Evolutionary conservation across 2,329 filamentous ascomycete species (phyloP), one percentile per base, ranked within the genome.

Genomic region (Colletotrichum neosansevieriae): DNA sequence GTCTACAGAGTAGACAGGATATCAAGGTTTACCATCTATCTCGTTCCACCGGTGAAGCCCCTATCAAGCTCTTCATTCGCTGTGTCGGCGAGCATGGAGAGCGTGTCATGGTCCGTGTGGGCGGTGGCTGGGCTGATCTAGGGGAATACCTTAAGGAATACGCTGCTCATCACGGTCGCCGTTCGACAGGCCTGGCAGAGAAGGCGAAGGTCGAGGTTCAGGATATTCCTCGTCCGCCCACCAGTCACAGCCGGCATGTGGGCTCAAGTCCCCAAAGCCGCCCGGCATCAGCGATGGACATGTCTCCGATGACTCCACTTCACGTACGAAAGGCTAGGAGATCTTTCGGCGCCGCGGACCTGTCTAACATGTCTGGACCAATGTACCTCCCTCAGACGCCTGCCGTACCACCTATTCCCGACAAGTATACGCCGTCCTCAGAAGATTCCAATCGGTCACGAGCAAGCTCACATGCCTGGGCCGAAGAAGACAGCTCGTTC

Each of bases 91-190:
- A 97, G 77, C 86, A 89, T 64, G 93, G 93, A 15, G 94, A 98
- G 79, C 90, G 96, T 58, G 94, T 98, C 70, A 98, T 99, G 96
- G 96, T 99, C 7, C 92, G 96, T 40, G 95, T 99, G 12, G 96
- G 96, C 12, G 96, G 96, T 67, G 96, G 96, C n/a, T 99, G 96
- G 96, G 94, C 94, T 13, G 96, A 99, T 78, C 84, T 99, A 19
- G 95, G 92, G 42, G 96, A 98, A 78, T 99, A 98, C 76, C 85
- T 99, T 47, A 92, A 94, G 73, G 94, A 97, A 78, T 99, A 98
- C 75, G 94, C 94, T 7, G 89, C 90, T 67, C 96, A 99, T 76
- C 96, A 99, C 77, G 92, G 93, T 49, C 90, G 93, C n/a, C 89
- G 88, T 47, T 87, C 87, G 58, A 78, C 81, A 67, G 79, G 79